Evolutionary conservation across 306 rosid species (phyloP).

Genomic region (Glycine latifolia): DNA sequence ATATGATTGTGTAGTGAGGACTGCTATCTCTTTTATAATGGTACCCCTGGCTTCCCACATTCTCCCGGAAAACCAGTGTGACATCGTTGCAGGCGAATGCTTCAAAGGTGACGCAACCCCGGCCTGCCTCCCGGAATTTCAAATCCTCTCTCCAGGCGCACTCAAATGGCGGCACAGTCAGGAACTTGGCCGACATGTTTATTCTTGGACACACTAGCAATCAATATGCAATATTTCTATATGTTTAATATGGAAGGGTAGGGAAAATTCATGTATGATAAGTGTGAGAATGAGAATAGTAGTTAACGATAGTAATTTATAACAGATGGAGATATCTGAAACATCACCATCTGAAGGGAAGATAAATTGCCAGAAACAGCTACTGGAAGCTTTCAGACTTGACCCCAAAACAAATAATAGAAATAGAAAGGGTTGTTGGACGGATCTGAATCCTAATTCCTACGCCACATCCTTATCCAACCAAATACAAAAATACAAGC

Average conservation of each 20-base stretch:
- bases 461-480: conserved; percentile 43
- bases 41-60: conserved; percentile 90
- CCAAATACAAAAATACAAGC: not conserved
- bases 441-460: conserved; percentile 16
- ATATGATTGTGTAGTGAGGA: conserved; percentile 88
- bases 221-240: not conserved
- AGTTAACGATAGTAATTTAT: not conserved
- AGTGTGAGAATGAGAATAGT: not conserved
- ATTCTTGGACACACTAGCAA: not conserved
- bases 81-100: conserved; percentile 95
- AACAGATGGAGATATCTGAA: not conserved
- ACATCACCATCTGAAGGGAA: conserved; percentile 17
- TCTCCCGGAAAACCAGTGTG: conserved; percentile 85
- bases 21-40: conserved; percentile 90
- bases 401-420: not conserved
- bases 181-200: conserved; percentile 62
- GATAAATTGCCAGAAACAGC: not conserved
- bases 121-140: conserved; percentile 85
- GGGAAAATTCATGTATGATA: not conserved
- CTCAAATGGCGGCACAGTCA: conserved; percentile 93
- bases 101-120: conserved; percentile 94
- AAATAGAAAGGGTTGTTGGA: not conserved
- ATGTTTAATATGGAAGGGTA: not conserved
- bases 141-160: conserved; percentile 90
- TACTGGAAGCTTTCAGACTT: conserved; percentile 28